Base-by-base conservation (phyloP, 164 flowering plant genomes). In the Macadamia tetraphylla region DNA sequence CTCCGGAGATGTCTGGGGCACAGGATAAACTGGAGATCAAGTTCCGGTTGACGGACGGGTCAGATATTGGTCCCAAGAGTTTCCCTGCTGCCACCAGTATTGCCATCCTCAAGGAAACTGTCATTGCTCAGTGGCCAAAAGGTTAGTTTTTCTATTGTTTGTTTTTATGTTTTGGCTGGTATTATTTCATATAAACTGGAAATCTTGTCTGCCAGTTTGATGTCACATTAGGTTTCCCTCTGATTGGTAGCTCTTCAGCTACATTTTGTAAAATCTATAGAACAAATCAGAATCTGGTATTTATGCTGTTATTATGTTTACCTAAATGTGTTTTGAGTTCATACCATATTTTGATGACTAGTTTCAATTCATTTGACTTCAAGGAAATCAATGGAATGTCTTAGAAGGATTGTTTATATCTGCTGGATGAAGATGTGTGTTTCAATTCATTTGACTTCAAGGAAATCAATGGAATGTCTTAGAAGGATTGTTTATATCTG, bases 61-160 rank as follows among this genome's bases (percentile, higher is more conserved):
- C 94, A 0, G 97, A 91, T 79, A 87, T 91, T 31, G 97, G 97
- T 53, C 97, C 97, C 58, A 89, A 81, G 70, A 81, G 71, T 53
- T 91, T 70, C 68, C 77, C 95, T 64, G 78, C 81, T 67, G 88
- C 93, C 23, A 81, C 95, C 23, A 89, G 87, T 71, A 86, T 91
- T 67, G 71, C 85, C 59, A 86, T 88, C 68, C 79, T 91, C 68
- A 91, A 91, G 73, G 95, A 91, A 76, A 85, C 75, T 71, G 75
- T 91, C 70, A 81, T 91, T 77, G 77, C 95, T 72, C 90, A 91
- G 62, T 91, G 95, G 97, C 97, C 95, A 55, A 91, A 86, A 89
- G 97, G 97, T 89, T 62, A 49, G 78, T 67, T 56, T 8, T 29
- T 23, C 12, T 0, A 64, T 40, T 18, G 3, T 35, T 35, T 35